phyloP scores from a whole-genome alignment of 306 rosid species.

The Lupinus albus region DNA sequence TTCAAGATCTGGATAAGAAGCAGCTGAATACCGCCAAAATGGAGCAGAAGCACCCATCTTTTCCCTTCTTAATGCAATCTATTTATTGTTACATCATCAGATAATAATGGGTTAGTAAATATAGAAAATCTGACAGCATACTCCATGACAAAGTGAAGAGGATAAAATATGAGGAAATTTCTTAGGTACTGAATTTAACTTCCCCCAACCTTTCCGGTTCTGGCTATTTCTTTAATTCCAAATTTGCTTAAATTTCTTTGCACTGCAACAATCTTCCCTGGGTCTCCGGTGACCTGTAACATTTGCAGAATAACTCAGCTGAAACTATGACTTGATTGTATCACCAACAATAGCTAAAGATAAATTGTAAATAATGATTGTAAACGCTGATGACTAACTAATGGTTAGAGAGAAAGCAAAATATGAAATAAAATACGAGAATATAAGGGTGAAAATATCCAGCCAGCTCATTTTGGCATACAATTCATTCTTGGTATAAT shows the following conservation, averaged over 20 bases:
- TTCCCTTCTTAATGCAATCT: constrained; percentile 92
- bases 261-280: constrained; percentile 82
- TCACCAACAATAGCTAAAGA: constrained; percentile 26
- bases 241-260: constrained; percentile 70
- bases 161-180: constrained; percentile 23
- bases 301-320: constrained; percentile 30
- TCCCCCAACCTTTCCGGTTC: constrained; percentile 79
- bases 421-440: constrained; percentile 20
- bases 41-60: constrained; percentile 90
- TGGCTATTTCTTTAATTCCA: constrained; percentile 84
- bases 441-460: constrained; percentile 14
- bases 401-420: not conserved
- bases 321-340: constrained; percentile 13
- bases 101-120: constrained; percentile 23
- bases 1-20: constrained; percentile 91
- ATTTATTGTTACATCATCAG: constrained; percentile 26
- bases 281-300: constrained; percentile 83
- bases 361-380: constrained; percentile 20
- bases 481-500: constrained; percentile 28
- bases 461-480: constrained; percentile 35
- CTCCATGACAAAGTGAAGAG: constrained; percentile 19
- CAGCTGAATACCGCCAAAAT: constrained; percentile 87
- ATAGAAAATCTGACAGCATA: constrained; percentile 28
- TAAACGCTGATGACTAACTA: constrained; percentile 13
- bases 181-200: constrained; percentile 31